Evolutionary conservation across 2,329 filamentous ascomycete species (phyloP).

Genomic region (Calonectria pseudoturangicola): DNA sequence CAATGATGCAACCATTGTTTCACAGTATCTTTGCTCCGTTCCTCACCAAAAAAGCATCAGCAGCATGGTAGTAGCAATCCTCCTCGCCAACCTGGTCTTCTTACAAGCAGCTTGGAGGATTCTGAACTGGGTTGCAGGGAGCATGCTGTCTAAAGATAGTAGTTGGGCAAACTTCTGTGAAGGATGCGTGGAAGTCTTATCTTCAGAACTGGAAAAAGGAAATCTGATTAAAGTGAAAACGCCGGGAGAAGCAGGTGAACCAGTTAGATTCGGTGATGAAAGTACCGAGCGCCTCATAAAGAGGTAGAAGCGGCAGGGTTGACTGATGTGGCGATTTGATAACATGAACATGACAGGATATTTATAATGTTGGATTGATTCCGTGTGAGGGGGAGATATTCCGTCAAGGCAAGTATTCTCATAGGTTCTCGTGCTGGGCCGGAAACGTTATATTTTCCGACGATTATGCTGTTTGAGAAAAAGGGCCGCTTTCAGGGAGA

Average conservation of each 20-base stretch:
- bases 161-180: not conserved
- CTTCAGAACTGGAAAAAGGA: not conserved
- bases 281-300: not conserved
- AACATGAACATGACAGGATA: too few species aligned
- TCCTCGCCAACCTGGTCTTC: not conserved
- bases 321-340: not conserved
- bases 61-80: not conserved
- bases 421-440: too few species aligned
- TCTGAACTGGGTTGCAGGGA: conserved; percentile 22
- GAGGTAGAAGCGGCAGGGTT: not conserved
- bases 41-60: conserved; percentile 39
- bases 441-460: too few species aligned
- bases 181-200: not conserved
- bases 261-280: not conserved
- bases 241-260: not conserved
- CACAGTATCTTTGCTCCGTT: conserved; percentile 41
- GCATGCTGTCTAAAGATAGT: not conserved
- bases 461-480: too few species aligned
- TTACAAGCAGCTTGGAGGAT: not conserved
- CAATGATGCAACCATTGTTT: conserved; percentile 34
- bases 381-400: too few species aligned
- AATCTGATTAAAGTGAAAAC: not conserved
- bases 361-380: too few species aligned
- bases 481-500: too few species aligned
- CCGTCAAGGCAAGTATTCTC: too few species aligned